Evolutionary conservation across 352 stramenopile genomes (phyloP), one percentile per base, ranked within the genome.

Genomic region (Pythium monospermum): DNA sequence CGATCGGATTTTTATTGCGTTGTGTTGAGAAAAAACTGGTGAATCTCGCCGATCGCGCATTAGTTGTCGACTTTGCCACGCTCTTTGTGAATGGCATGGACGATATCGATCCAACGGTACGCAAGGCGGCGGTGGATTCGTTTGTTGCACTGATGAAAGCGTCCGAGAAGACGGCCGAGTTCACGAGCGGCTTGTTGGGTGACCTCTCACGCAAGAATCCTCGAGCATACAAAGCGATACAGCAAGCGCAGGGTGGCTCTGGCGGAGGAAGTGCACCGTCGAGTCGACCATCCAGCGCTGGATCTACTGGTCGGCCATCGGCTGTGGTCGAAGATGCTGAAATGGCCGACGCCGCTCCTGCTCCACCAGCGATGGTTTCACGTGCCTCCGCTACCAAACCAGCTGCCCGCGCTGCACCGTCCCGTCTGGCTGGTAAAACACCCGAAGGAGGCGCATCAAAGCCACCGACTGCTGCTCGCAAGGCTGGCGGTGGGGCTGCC

Each of bases 31-130:
- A 89, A 27, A 70, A 68, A 26, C 71, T 73, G 33, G 64, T 92
- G 4, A 87, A 80, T 42, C 30, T 86, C 4, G 59, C 53, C 13
- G 84, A 93, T 53, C 79, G 85, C 25, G 54, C 43, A 1, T 36
- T 90, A 18, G 66, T 94, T n/a, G 31, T 80, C 11, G 78, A 84
- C 5, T 81, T 91, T 49, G 83, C 68, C 7, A 49, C 55, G 3
- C 59, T 89, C 31, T 88, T 95, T 38, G 57, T 71, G 38, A 74
- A 61, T 21, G 66, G 64, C 7, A 77, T 94, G 30, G 75, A 90
- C 31, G 84, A 95, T 42, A 76, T 77, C 0, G 84, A 95, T 45
- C 84, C 83, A 1, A 91, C 73, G 7, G 78, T 93, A 5, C 76
- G 79, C 8, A 91, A 94, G 51, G 75, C 83, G 26, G 83, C 74